These are phyloP conservation scores for Phoenix dactylifera DNA, from an alignment of 176 grass and related monocot species.

Conservation along the genomic window DNA sequence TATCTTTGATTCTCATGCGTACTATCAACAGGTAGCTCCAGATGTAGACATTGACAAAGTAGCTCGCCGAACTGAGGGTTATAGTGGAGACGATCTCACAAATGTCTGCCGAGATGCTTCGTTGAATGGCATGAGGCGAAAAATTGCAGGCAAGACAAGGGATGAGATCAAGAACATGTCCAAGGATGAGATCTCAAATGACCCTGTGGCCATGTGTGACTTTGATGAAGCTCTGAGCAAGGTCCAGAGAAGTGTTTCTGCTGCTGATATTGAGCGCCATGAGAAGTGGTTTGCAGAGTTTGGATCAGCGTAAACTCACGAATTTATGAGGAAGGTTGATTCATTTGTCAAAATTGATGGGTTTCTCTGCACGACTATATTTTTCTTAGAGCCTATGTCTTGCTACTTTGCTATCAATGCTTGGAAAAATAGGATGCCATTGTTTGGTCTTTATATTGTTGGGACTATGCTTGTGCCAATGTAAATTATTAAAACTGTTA, in stretches of 20 bases:
- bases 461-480: too few relatives aligned
- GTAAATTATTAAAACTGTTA: too few relatives aligned
- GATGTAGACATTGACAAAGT: conserved; percentile 74
- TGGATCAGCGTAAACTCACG: conserved; percentile 37
- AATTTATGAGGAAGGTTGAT: not conserved
- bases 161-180: conserved; percentile 96
- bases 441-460: too few relatives aligned
- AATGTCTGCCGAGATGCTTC: conserved; percentile 97
- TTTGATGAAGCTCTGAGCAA: conserved; percentile 74
- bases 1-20: not conserved
- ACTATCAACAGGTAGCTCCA: conserved; percentile 42
- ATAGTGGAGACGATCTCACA: conserved; percentile 87
- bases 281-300: conserved; percentile 95
- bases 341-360: too few relatives aligned
- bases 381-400: too few relatives aligned
- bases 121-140: conserved; percentile 85
- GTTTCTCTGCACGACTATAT: too few relatives aligned
- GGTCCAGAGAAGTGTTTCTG: conserved; percentile 89
- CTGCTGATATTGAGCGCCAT: conserved; percentile 62
- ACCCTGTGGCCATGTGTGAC: conserved; percentile 85
- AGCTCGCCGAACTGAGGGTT: conserved; percentile 70
- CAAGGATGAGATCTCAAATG: conserved; percentile 83
- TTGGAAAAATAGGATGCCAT: too few relatives aligned
- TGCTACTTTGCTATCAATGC: too few relatives aligned
- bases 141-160: conserved; percentile 86